These are phyloP conservation scores for Hamamelis virginiana DNA, from an alignment of 164 flowering plant genomes.

Conservation along the genomic window DNA sequence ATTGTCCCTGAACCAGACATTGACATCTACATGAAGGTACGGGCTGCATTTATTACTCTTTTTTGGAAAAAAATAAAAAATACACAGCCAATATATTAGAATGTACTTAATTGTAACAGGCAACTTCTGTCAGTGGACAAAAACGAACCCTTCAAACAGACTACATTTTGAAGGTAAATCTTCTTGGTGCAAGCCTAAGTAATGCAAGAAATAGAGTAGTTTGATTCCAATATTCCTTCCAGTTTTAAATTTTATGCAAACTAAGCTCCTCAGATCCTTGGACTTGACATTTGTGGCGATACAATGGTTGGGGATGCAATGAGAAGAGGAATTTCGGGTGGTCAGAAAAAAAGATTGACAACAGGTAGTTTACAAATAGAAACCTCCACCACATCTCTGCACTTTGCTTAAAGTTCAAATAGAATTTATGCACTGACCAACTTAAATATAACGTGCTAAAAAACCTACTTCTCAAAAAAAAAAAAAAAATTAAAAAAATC, in stretches of 20 bases:
- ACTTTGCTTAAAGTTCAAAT: no score
- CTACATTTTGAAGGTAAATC: slow-evolving; percentile 49
- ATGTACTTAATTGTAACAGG: slow-evolving; percentile 32
- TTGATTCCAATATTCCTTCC: neutral
- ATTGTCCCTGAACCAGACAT: slow-evolving; percentile 51
- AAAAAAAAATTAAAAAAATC: no score
- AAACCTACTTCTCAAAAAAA: no score
- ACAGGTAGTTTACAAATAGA: slow-evolving; percentile 40
- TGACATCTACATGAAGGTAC: slow-evolving; percentile 60
- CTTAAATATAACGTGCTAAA: no score
- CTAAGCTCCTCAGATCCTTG: slow-evolving; percentile 44
- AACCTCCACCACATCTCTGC: neutral
- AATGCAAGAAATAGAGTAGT: neutral
- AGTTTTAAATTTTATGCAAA: neutral
- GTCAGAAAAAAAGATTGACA: slow-evolving; percentile 66
- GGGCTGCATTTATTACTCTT: neutral
- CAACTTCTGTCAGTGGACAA: slow-evolving; percentile 51
- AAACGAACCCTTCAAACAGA: slow-evolving; percentile 48
- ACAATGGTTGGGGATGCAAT: slow-evolving; percentile 57
- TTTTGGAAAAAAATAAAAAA: no score
- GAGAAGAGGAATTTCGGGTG: slow-evolving; percentile 71
- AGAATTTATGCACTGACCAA: neutral
- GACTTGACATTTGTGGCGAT: slow-evolving; percentile 60
- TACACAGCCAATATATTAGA: neutral
- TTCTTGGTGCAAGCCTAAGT: neutral